Evolutionary conservation across 2,329 filamentous ascomycete genomes (phyloP), one percentile per base, ranked within the genome.

Genomic region (Thermoascus crustaceus): DNA sequence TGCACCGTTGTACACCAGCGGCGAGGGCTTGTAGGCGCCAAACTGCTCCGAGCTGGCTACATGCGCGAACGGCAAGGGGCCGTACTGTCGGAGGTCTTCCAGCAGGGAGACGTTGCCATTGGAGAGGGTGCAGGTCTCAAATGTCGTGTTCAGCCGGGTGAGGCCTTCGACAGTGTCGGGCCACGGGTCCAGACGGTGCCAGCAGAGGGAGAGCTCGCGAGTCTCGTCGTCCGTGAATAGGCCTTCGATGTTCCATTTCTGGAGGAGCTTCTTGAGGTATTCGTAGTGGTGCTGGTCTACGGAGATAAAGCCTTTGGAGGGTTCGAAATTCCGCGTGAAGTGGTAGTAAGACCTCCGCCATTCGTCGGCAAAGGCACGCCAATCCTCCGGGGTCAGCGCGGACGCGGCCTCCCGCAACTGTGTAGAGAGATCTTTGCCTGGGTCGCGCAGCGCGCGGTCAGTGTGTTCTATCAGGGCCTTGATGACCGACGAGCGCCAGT

Each of bases 401-500:
- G 66, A 57, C 2, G 75, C 70, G 10, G 67, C 69, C 8, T 60
- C 42, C 23, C 67, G 72, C 6, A 76, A 56, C 4, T 59, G 44
- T 7, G 64, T 61, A 0, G 74, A 51, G 4, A 79, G 54, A 9
- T 64, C 61, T 36, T 57, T 52, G 22, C 61, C 57, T 24, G 64
- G 47, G 10, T 69, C 63, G 20, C 68, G 68, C 30, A 78, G 65
- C 2, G 66, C 63, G 9, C 64, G 57, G 18, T 60, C 53, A 9
- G 75, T 71, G 24, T 69, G 67, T 7, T 66, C 52, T 16, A 61
- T 55, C 31, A 91, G 71, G 35, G 75, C 73, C 6, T 69, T 62
- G 9, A 70, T 74, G 13, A 91, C 75, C 2, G 77, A 76, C 24
- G 67, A 67, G 38, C 83, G 79, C 83, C 84, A 89, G 65, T 89